phyloP scores from a whole-genome alignment of 371 early-diverging fungal genomes.

The Circinella umbellata region DNA sequence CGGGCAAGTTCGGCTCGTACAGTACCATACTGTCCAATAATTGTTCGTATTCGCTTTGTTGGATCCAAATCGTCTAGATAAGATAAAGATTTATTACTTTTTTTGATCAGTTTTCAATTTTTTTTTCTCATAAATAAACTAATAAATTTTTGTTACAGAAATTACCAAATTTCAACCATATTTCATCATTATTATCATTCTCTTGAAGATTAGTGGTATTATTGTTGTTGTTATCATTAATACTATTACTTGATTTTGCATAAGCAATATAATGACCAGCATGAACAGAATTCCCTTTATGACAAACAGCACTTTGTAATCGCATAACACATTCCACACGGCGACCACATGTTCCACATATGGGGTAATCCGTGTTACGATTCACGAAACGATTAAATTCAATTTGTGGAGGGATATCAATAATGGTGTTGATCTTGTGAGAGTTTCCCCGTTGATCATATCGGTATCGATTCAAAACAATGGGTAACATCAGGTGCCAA shows the following conservation, averaged over 20 bases:
- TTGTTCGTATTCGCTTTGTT: conserved; percentile 23
- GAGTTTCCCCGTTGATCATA: conserved; percentile 33
- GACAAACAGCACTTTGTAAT: conserved; percentile 60
- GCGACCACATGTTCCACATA: conserved; percentile 22
- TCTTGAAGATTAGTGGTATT: background rate
- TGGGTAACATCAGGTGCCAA: conserved; percentile 50
- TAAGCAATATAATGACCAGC: conserved; percentile 62
- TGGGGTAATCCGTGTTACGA: conserved; percentile 28
- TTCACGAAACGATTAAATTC: conserved; percentile 55
- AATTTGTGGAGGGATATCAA: conserved; percentile 51
- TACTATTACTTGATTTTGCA: conserved; percentile 30
- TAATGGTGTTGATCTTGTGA: conserved; percentile 40
- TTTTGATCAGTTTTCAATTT: too few relatives aligned
- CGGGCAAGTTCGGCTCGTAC: conserved; percentile 40
- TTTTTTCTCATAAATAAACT: too few relatives aligned
- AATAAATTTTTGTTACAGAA: background rate
- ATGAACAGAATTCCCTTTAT: conserved; percentile 45
- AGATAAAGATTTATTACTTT: too few relatives aligned
- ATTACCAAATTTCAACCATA: conserved; percentile 34
- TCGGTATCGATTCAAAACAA: conserved; percentile 59
- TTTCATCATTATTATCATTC: conserved; percentile 7
- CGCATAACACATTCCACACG: conserved; percentile 45
- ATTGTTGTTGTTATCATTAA: background rate
- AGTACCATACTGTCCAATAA: background rate
- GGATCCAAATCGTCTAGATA: conserved; percentile 37